Conservation (phyloP, 352 stramenopile species). For the Phytophthora sansomeana region DNA sequence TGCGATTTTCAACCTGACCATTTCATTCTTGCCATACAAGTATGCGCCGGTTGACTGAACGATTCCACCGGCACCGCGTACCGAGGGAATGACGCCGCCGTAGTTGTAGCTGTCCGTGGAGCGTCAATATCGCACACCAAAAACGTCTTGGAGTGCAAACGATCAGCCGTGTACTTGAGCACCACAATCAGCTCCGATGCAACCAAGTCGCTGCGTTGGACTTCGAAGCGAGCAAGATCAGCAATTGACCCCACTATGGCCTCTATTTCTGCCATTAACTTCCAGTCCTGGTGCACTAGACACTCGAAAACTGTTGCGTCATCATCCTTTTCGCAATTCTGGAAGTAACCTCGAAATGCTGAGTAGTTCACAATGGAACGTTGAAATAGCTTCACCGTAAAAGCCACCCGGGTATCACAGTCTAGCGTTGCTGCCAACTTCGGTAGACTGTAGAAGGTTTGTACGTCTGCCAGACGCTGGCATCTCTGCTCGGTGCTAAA, state of each 20-base stretch:
- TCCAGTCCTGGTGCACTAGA: background rate
- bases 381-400: too few species aligned
- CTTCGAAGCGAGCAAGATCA: conserved; percentile 13
- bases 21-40: conserved; percentile 1
- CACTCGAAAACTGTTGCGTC: conserved; percentile 6
- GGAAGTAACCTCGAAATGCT: too few species aligned
- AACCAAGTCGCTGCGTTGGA: conserved; percentile 3
- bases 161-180: too few species aligned
- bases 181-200: too few species aligned
- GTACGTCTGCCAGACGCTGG: background rate
- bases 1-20: background rate
- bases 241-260: conserved; percentile 7
- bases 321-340: conserved; percentile 4
- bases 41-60: background rate
- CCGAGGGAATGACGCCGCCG: background rate
- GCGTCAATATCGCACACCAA: conserved; percentile 1
- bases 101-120: background rate
- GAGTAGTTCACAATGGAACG: too few species aligned
- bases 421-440: background rate
- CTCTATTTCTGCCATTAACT: conserved; percentile 16
- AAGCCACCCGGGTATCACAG: too few species aligned
- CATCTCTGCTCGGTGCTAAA: conserved; percentile 8
- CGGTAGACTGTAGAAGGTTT: conserved; percentile 2
- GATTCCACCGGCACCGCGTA: background rate
- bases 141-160: too few species aligned